Evolutionary conservation across 2,329 filamentous ascomycete species (phyloP).

Genomic region (Dactylellina leptospora): DNA sequence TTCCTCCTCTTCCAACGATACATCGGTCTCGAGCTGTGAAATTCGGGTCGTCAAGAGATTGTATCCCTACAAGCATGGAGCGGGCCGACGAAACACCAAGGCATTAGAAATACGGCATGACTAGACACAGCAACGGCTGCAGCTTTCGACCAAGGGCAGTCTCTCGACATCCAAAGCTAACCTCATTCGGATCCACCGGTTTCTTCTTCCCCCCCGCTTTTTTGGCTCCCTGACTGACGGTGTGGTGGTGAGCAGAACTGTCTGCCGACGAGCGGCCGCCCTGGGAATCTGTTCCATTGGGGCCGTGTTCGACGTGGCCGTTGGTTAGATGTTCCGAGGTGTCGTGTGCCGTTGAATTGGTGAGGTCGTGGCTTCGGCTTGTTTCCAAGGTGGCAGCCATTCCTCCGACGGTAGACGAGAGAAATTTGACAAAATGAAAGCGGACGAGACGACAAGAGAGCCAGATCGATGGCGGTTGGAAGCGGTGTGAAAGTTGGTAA

Average conservation of each 20-base stretch:
- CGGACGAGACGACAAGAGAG: not conserved
- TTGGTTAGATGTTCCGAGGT: constrained; percentile 38
- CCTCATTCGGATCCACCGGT: constrained; percentile 80
- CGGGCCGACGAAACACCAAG: constrained; percentile 25
- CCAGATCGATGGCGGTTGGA: constrained; percentile 5
- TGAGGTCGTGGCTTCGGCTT: constrained; percentile 49
- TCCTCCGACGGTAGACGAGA: constrained; percentile 37
- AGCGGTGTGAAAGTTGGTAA: not conserved
- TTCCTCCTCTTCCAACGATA: constrained; percentile 91
- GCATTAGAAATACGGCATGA: constrained; percentile 45
- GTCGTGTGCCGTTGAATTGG: constrained; percentile 48
- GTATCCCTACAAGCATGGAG: constrained; percentile 55
- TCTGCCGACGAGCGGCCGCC: constrained; percentile 33
- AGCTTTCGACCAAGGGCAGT: no score
- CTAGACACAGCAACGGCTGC: no score
- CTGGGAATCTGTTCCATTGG: constrained; percentile 45
- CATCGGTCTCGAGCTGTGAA: constrained; percentile 92
- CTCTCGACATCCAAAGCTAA: constrained; percentile 53
- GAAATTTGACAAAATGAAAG: constrained; percentile 23
- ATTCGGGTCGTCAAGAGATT: constrained; percentile 93
- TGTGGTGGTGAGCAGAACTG: constrained; percentile 23
- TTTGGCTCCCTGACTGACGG: constrained; percentile 29
- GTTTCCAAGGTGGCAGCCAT: constrained; percentile 52
- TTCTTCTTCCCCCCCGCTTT: constrained; percentile 76
- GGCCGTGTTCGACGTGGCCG: constrained; percentile 45